Conservation (phyloP, 2,329 filamentous ascomycete genomes). For the Saccharata proteae region DNA sequence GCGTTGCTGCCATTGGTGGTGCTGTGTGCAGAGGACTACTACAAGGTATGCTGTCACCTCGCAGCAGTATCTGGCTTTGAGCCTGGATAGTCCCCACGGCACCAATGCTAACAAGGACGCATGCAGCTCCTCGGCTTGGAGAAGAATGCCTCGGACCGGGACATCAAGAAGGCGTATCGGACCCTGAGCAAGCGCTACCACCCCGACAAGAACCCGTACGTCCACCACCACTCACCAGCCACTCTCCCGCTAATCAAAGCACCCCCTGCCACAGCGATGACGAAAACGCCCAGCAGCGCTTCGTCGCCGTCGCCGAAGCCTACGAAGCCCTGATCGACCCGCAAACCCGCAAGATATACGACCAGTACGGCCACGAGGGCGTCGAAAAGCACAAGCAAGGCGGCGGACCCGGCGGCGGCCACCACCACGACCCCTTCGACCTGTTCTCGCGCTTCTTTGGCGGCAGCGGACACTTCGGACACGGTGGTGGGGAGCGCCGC, state of each 20-base stretch:
- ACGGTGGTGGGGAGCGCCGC: conserved; percentile 62
- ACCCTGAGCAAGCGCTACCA: conserved; percentile 90
- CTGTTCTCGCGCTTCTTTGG: conserved; percentile 96
- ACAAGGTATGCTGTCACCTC: conserved; percentile 46
- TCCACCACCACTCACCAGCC: conserved; percentile 11
- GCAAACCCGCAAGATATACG: conserved; percentile 78
- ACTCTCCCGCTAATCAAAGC: neutral
- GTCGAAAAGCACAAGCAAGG: conserved; percentile 71
- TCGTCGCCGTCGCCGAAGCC: conserved; percentile 86
- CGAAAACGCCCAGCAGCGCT: conserved; percentile 71
- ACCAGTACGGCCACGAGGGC: conserved; percentile 86
- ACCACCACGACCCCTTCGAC: conserved; percentile 79
- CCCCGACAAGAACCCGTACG: conserved; percentile 94
- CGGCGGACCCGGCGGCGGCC: conserved; percentile 44
- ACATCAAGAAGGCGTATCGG: conserved; percentile 90
- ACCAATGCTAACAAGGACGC: conserved; percentile 6
- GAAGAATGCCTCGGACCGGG: conserved; percentile 66
- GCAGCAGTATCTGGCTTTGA: neutral
- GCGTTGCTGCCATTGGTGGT: conserved; percentile 32
- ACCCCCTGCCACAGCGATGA: conserved; percentile 52
- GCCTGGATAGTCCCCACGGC: neutral
- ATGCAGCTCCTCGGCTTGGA: conserved; percentile 66
- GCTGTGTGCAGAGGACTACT: conserved; percentile 55
- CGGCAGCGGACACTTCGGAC: conserved; percentile 70
- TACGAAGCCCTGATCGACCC: conserved; percentile 82